phyloP scores from a whole-genome alignment of 2,329 filamentous ascomycete species.

The Colletotrichum spaethianum region DNA sequence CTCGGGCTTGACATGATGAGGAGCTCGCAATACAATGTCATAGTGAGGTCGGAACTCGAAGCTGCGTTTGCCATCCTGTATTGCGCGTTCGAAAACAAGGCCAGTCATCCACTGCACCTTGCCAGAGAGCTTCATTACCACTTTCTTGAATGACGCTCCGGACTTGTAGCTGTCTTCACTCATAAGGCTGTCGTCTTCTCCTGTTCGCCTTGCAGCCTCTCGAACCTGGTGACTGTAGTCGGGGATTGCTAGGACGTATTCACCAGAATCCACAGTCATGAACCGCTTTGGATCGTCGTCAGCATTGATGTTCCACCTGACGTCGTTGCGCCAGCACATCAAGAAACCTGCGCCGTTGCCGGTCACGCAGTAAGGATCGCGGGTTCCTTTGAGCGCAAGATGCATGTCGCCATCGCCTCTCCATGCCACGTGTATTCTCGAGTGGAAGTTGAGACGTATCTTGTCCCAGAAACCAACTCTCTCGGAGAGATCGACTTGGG shows the following conservation, averaged over 20 bases:
- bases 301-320: constrained; percentile 87
- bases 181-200: constrained; percentile 71
- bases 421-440: constrained; percentile 90
- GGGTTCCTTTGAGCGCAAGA: constrained; percentile 88
- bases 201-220: constrained; percentile 67
- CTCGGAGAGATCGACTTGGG: constrained; percentile 93
- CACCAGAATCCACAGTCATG: constrained; percentile 95
- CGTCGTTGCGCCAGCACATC: constrained; percentile 98
- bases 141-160: constrained; percentile 94
- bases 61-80: constrained; percentile 78
- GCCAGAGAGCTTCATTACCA: constrained; percentile 97
- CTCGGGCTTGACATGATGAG: constrained; percentile 76
- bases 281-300: constrained; percentile 92
- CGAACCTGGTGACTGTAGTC: constrained; percentile 93
- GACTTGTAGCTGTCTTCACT: constrained; percentile 77
- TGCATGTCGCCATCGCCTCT: constrained; percentile 97
- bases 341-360: constrained; percentile 94
- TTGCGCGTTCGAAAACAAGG: constrained; percentile 90
- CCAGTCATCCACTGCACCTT: constrained; percentile 95
- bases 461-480: constrained; percentile 99
- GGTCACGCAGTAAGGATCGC: constrained; percentile 94
- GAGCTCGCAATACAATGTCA: constrained; percentile 87
- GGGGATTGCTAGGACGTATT: constrained; percentile 94
- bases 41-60: constrained; percentile 96
- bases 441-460: constrained; percentile 94